Base-by-base conservation (phyloP, 176 grass and related monocot genomes). In the Coix lacrymajobi region DNA sequence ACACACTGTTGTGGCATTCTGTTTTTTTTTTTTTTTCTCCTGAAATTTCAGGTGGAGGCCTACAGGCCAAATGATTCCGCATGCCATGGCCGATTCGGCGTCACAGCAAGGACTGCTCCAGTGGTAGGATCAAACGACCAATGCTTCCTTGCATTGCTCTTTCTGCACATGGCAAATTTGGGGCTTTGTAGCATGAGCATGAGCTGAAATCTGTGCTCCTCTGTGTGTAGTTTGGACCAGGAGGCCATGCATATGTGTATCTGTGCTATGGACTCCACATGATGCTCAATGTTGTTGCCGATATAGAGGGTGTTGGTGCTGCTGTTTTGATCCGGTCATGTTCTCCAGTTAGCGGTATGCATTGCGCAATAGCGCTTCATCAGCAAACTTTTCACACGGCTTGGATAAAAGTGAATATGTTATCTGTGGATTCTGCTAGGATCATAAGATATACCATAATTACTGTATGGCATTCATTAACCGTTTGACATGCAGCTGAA, bases 211-310 rank as follows among this genome's bases (percentile, higher is more conserved):
- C 7, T 56, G 5, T 24, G 28, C 36, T 7, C 6, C n/a, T 73
- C 5, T 13, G 8, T 3, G 30, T 73, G 68, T 78, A 98, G 96
- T 98, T 98, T 84, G 96, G 96, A 70, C 89, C 91, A 1, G 92
- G 92, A 75, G 96, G 96, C 56, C 96, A 93, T 90, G 87, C 92
- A 0, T 95, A 95, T 87, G 96, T 98, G 28, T 95, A 95, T 40
- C 87, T 98, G 3, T 95, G 96, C 81, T 98, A 95, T 79, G 96
- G 90, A n/a, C 86, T 95, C 9, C 92, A 95, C 76, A 93, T 95
- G 89, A 98, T 98, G 96, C 96, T 95, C 73, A 95, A 98, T 83
- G 62, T 98, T 32, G 92, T 98, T 15, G 96, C 96, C 3, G 96
- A 98, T 57, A 83, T 84, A 78, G 82, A 98, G 56, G 96, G 96